Evolutionary conservation across 2,329 filamentous ascomycete genomes (phyloP).

Genomic region (Calonectria hawksworthii): DNA sequence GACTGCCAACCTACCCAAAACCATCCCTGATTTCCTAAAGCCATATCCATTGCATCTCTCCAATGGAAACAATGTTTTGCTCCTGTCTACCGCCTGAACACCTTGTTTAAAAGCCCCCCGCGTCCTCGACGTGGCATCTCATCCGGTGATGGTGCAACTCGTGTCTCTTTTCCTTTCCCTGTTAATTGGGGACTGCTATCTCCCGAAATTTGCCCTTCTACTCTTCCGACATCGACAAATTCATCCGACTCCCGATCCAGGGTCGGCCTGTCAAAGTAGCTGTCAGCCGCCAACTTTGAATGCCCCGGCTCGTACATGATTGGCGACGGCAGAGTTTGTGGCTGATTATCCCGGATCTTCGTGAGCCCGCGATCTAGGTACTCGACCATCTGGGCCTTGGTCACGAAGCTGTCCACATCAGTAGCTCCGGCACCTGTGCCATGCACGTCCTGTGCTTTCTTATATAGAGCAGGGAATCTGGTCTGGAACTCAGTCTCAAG

Average conservation of each 20-base stretch:
- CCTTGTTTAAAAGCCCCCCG: constrained; percentile 52
- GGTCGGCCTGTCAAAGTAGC: constrained; percentile 45
- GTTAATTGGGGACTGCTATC: constrained; percentile 34
- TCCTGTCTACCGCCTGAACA: constrained; percentile 50
- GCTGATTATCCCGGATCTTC: constrained; percentile 55
- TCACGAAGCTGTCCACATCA: constrained; percentile 55
- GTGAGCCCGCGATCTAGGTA: constrained; percentile 62
- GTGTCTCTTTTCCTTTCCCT: constrained; percentile 39
- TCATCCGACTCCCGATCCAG: constrained; percentile 49
- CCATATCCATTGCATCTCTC: background rate
- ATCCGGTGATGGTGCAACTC: constrained; percentile 33
- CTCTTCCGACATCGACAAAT: constrained; percentile 52
- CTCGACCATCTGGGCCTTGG: constrained; percentile 63
- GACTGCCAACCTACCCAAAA: background rate
- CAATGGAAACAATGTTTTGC: constrained; percentile 25
- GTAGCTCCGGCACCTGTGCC: constrained; percentile 46
- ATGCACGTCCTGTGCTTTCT: constrained; percentile 57
- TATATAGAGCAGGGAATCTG: constrained; percentile 61
- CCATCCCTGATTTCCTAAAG: background rate
- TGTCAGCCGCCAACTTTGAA: constrained; percentile 49
- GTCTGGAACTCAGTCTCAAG: constrained; percentile 64
- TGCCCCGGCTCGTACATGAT: constrained; percentile 44
- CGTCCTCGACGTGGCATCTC: constrained; percentile 44
- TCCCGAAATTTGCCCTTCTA: constrained; percentile 40
- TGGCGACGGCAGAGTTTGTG: constrained; percentile 29